Percentiles rank a stretch among this genome's conserved stretches.
phyloP scores from a whole-genome alignment of 257 asterid species.

The Phtheirospermum japonicum region DNA sequence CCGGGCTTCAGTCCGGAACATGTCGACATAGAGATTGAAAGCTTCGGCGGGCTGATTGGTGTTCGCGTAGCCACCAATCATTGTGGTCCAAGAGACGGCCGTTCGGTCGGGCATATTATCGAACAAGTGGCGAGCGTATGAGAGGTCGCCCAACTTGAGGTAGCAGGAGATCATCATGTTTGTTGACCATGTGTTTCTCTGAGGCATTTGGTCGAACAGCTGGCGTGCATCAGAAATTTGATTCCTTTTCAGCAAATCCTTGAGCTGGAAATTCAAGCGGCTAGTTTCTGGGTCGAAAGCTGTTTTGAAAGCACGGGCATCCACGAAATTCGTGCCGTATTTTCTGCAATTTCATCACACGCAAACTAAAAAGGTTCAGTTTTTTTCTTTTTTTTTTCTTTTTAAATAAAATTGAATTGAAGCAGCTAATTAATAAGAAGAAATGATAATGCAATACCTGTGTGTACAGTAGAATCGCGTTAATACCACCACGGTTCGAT shows the following conservation, averaged over 20 bases:
- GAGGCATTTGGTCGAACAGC: conserved; percentile 67
- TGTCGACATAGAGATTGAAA: conserved; percentile 52
- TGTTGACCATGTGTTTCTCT: conserved; percentile 50
- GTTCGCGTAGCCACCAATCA: conserved; percentile 70
- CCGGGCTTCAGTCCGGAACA: conserved; percentile 52
- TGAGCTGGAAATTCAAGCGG: conserved; percentile 54
- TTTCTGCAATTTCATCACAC: conserved; percentile 25
- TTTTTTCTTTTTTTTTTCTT: too few relatives aligned
- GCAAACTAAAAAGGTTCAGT: conserved; percentile 6
- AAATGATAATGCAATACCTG: conserved; percentile 23
- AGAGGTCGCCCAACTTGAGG: conserved; percentile 48
- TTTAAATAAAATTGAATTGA: too few relatives aligned
- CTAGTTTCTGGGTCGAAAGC: conserved; percentile 54
- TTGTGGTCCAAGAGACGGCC: conserved; percentile 71
- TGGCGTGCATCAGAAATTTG: conserved; percentile 45
- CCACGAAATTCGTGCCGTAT: conserved; percentile 30
- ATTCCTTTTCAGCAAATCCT: conserved; percentile 30
- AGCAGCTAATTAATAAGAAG: neutral
- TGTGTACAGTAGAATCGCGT: conserved; percentile 34
- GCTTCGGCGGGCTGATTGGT: conserved; percentile 52
- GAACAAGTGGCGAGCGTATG: conserved; percentile 56
- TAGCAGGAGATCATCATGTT: conserved; percentile 72
- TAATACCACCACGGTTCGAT: conserved; percentile 8
- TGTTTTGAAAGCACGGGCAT: conserved; percentile 60
- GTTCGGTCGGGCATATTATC: conserved; percentile 56